Conservation (phyloP, 306 rosid genomes). For the Ammopiptanthus mongolicus region DNA sequence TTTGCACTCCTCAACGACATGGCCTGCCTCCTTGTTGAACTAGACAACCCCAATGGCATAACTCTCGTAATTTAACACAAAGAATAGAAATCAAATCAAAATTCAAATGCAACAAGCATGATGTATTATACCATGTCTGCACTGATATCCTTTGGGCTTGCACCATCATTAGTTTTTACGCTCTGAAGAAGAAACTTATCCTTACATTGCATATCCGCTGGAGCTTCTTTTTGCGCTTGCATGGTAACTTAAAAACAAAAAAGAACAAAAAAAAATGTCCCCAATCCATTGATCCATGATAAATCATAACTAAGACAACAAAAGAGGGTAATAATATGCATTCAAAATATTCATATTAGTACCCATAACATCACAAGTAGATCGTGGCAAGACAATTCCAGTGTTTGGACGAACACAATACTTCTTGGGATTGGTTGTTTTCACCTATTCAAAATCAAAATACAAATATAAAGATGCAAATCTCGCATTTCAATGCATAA, state of each 20-base stretch:
- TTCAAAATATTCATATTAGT: slow-evolving; percentile 9
- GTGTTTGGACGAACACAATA: slow-evolving; percentile 99
- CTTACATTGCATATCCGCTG: slow-evolving; percentile 89
- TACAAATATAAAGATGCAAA: slow-evolving; percentile 10
- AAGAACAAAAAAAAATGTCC: not conserved
- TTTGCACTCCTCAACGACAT: slow-evolving; percentile 89
- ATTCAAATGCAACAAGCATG: slow-evolving; percentile 4
- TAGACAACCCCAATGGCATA: slow-evolving; percentile 35
- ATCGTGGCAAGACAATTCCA: slow-evolving; percentile 77
- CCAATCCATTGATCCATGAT: not conserved
- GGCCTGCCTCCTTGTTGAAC: slow-evolving; percentile 94
- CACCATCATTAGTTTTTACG: slow-evolving; percentile 57
- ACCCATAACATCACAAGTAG: slow-evolving; percentile 92
- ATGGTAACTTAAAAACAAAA: slow-evolving; percentile 56
- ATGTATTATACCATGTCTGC: slow-evolving; percentile 68
- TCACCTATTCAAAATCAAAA: slow-evolving; percentile 55
- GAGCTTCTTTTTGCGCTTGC: slow-evolving; percentile 96
- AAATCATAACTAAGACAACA: not conserved
- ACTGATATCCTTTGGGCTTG: slow-evolving; percentile 53
- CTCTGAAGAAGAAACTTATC: slow-evolving; percentile 98
- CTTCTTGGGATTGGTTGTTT: slow-evolving; percentile 95
- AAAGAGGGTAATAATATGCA: not conserved
- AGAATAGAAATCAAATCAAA: not conserved
- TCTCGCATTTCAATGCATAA: not conserved
- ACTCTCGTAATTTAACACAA: slow-evolving; percentile 25